These are phyloP conservation scores for Moesziomyces sp. DNA, from an alignment of 1,284 basidiomycete genomes.

Conservation along the genomic window DNA sequence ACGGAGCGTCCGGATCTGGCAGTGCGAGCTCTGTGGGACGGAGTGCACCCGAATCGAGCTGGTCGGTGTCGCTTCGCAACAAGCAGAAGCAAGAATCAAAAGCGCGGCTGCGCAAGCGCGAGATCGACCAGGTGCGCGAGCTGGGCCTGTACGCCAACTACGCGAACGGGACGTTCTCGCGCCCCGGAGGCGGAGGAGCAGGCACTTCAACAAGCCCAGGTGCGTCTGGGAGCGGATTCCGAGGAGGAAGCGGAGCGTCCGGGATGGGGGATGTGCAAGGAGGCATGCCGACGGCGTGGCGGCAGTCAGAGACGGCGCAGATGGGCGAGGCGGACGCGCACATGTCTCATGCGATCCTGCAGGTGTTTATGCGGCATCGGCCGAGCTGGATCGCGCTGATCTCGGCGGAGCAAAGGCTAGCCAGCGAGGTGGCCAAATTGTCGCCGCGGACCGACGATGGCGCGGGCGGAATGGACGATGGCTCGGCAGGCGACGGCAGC, in stretches of 20 bases:
- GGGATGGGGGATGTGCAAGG: not conserved
- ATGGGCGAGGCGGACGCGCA: conserved; percentile 14
- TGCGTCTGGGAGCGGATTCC: not conserved
- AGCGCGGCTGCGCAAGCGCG: conserved; percentile 35
- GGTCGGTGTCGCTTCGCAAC: conserved; percentile 33
- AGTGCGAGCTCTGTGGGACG: conserved; percentile 8
- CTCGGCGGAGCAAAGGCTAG: conserved; percentile 28
- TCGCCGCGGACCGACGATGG: conserved; percentile 6
- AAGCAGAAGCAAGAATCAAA: conserved; percentile 48
- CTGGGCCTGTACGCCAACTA: conserved; percentile 25
- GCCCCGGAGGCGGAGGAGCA: not conserved
- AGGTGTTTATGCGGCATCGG: conserved; percentile 25
- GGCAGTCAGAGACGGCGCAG: conserved; percentile 5
- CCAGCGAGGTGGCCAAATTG: conserved; percentile 28
- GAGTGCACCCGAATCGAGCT: conserved; percentile 12
- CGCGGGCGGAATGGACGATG: not conserved
- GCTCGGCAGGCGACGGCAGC: not conserved
- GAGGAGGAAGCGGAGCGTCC: no score
- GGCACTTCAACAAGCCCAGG: not conserved
- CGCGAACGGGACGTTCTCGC: conserved; percentile 4
- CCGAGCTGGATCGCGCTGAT: conserved; percentile 31
- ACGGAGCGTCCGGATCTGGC: not conserved
- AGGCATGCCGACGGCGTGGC: conserved; percentile 3
- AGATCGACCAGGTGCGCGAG: conserved; percentile 43
- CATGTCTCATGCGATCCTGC: conserved; percentile 19